Percentiles rank a stretch among this genome's conserved stretches.
Evolutionary conservation across 192 early-diverging fungal genomes (phyloP).

Genomic region (Backusella sp.): DNA sequence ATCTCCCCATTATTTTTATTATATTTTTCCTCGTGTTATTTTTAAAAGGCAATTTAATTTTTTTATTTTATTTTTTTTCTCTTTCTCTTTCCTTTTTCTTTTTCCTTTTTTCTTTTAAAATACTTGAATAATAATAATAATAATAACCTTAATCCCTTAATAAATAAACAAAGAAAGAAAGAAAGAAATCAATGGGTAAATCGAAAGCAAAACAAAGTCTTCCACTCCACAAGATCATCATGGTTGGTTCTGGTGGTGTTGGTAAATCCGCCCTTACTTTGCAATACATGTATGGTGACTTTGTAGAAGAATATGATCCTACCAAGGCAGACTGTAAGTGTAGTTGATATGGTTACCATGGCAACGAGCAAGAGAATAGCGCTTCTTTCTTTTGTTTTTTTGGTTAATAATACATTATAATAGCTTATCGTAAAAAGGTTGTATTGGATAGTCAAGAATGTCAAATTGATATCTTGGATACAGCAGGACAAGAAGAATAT

Average conservation of each 20-base stretch:
- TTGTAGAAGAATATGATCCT: constrained; percentile 93
- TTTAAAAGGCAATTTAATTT: not conserved
- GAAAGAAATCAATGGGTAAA: not conserved
- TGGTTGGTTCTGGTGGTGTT: constrained; percentile 90
- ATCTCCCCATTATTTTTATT: not conserved
- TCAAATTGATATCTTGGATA: constrained; percentile 89
- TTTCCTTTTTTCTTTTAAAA: not conserved
- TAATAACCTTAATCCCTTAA: not conserved
- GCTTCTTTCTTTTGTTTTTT: no score
- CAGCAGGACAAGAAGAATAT: constrained; percentile 90
- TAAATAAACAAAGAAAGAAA: not conserved
- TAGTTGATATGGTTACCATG: no score
- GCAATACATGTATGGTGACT: constrained; percentile 92
- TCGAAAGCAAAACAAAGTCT: constrained; percentile 65
- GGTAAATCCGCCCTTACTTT: constrained; percentile 88
- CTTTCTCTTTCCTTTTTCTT: not conserved
- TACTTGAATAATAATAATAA: not conserved
- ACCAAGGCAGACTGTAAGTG: constrained; percentile 79
- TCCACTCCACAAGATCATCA: constrained; percentile 88
- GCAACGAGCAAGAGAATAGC: no score
- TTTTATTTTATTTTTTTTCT: not conserved
- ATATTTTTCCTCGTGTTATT: not conserved
- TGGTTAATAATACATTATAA: not conserved
- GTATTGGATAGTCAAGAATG: constrained; percentile 70
- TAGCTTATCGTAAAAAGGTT: constrained; percentile 81